These are phyloP conservation scores for Vitis rupestris DNA, from an alignment of 164 flowering plant species.

Conservation along the genomic window DNA sequence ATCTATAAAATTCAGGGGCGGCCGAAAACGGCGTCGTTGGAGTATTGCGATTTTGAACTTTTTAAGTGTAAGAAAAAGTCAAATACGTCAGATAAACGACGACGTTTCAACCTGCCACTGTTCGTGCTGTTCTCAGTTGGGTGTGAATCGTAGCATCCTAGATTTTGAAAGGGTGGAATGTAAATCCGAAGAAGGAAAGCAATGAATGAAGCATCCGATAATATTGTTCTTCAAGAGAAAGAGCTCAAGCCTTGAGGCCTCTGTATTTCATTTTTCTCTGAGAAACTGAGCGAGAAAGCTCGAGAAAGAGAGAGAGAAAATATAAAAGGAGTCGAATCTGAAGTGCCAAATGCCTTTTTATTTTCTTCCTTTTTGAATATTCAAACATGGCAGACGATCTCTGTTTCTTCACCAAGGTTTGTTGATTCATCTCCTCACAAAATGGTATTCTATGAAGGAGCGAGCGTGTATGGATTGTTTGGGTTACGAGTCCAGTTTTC, in stretches of 20 bases:
- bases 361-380: constrained; percentile 20
- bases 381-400: constrained; percentile 38
- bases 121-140: neutral
- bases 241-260: neutral
- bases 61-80: too few relatives aligned
- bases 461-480: neutral
- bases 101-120: too few relatives aligned
- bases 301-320: constrained; percentile 1
- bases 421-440: neutral
- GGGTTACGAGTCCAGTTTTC: neutral
- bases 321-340: too few relatives aligned
- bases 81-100: too few relatives aligned
- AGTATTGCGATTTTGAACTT: too few relatives aligned
- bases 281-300: neutral
- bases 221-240: constrained; percentile 18
- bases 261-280: neutral
- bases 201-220: constrained; percentile 13
- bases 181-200: neutral
- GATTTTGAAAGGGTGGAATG: too few relatives aligned
- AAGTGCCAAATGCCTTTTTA: constrained; percentile 25
- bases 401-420: constrained; percentile 34
- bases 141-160: neutral
- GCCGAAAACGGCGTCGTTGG: too few relatives aligned
- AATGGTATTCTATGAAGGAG: neutral
- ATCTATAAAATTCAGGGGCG: too few relatives aligned